Percentiles rank a stretch among this genome's conserved stretches.
Conservation (phyloP, 352 stramenopile genomes). For the Aphanomyces cochlioides region DNA sequence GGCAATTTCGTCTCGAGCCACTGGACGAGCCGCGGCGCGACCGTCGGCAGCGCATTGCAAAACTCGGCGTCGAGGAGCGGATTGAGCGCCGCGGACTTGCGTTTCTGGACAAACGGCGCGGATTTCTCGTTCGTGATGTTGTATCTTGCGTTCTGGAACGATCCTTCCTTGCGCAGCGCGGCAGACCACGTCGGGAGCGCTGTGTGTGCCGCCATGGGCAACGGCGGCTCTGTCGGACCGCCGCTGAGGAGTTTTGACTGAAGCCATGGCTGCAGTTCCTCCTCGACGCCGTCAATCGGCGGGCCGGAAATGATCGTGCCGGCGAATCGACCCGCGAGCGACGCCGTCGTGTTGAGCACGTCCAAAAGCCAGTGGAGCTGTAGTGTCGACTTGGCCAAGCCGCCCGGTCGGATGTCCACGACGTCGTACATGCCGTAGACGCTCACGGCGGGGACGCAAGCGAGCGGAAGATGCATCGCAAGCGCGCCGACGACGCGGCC, state of each 20-base stretch:
- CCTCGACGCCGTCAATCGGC: constrained; percentile 69
- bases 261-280: constrained; percentile 79
- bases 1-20: constrained; percentile 75
- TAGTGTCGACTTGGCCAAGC: constrained; percentile 71
- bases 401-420: constrained; percentile 65
- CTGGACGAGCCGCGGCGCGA: constrained; percentile 52
- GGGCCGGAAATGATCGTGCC: constrained; percentile 72
- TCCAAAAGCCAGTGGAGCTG: constrained; percentile 81
- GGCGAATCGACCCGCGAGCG: constrained; percentile 59
- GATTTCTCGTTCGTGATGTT: constrained; percentile 1
- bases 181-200: neutral
- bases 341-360: constrained; percentile 68
- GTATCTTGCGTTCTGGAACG: constrained; percentile 9
- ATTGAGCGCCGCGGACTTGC: neutral
- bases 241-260: constrained; percentile 78
- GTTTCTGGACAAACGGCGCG: neutral
- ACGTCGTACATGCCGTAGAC: constrained; percentile 67
- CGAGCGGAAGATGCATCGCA: constrained; percentile 36
- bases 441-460: constrained; percentile 56
- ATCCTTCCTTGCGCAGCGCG: neutral
- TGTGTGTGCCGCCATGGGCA: neutral
- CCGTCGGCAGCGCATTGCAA: neutral
- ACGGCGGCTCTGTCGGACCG: constrained; percentile 39
- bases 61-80: constrained; percentile 7
- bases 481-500: constrained; percentile 48